These are phyloP conservation scores for Boletellus ananas DNA, from an alignment of 768 basidiomycete species.

Conservation along the genomic window DNA sequence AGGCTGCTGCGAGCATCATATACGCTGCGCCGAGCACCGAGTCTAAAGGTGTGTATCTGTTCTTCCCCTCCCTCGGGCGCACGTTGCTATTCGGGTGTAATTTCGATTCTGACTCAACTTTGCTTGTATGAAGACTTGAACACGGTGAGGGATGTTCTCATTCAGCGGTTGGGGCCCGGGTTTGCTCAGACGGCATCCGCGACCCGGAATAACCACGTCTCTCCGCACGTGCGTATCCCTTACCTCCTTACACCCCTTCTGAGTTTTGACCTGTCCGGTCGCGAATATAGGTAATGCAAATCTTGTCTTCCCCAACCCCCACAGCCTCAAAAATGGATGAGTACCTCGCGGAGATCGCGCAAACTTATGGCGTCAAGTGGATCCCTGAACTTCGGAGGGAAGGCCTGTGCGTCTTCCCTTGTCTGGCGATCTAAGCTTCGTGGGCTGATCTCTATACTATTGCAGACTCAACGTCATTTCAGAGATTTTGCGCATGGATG, in stretches of 20 bases:
- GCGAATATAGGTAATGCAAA: slow-evolving; percentile 44
- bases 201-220: slow-evolving; percentile 53
- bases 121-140: slow-evolving; percentile 47
- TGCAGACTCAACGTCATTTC: slow-evolving; percentile 53
- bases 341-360: slow-evolving; percentile 53
- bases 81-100: background rate
- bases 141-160: slow-evolving; percentile 49
- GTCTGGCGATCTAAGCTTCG: background rate
- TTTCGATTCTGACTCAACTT: background rate
- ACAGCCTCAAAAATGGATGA: slow-evolving; percentile 54
- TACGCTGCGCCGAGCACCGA: slow-evolving; percentile 54
- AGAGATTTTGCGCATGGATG: slow-evolving; percentile 49
- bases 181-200: slow-evolving; percentile 51
- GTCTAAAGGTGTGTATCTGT: slow-evolving; percentile 47
- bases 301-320: slow-evolving; percentile 50
- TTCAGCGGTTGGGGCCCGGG: slow-evolving; percentile 52
- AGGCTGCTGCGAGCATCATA: slow-evolving; percentile 68
- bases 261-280: background rate
- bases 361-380: slow-evolving; percentile 56
- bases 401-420: slow-evolving; percentile 48
- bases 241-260: background rate
- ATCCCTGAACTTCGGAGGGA: slow-evolving; percentile 55
- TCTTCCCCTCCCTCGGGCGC: background rate
- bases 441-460: background rate
- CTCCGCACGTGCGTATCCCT: slow-evolving; percentile 39